These are phyloP conservation scores for Lodderomyces margitis DNA, from an alignment of 1,139 yeast genomes.

Conservation along the genomic window DNA sequence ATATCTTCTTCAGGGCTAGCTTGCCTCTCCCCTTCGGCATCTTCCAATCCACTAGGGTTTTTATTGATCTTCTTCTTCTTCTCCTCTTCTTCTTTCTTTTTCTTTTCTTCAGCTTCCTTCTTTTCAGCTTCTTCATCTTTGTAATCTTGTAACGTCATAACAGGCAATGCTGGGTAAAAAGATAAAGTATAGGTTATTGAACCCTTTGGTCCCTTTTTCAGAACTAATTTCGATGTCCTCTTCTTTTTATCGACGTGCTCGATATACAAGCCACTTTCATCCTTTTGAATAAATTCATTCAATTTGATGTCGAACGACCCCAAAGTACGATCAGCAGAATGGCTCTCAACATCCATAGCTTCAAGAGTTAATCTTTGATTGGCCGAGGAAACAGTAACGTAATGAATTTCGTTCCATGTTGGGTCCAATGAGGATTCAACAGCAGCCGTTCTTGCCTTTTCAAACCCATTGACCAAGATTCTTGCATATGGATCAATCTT, in stretches of 20 bases:
- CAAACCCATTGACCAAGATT: constrained; percentile 72
- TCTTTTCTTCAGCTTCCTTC: constrained; percentile 27
- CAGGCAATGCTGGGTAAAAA: constrained; percentile 80
- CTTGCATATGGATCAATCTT: constrained; percentile 91
- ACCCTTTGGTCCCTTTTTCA: constrained; percentile 82
- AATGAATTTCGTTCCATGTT: constrained; percentile 79
- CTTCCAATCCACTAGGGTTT: constrained; percentile 18
- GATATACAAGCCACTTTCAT: constrained; percentile 64
- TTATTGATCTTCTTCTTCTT: constrained; percentile 19
- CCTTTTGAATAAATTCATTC: constrained; percentile 63
- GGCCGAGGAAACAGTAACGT: constrained; percentile 76
- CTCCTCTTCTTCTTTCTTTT: constrained; percentile 29
- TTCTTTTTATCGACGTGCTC: constrained; percentile 58
- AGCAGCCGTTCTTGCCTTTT: constrained; percentile 76
- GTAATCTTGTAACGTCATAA: constrained; percentile 71
- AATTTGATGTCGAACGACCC: constrained; percentile 77
- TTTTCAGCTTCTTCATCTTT: constrained; percentile 50
- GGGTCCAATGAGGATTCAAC: constrained; percentile 71
- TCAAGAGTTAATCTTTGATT: constrained; percentile 81
- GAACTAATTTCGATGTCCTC: constrained; percentile 60
- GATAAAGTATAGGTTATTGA: constrained; percentile 66
- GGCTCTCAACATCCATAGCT: constrained; percentile 85
- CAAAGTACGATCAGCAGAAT: constrained; percentile 76
- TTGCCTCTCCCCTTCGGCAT: constrained; percentile 16
- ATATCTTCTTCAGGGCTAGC: constrained; percentile 28